Percentiles rank a stretch among this genome's conserved stretches.
Conservation (phyloP, 495 filamentous ascomycete species). For the Neurospora tetraspora region DNA sequence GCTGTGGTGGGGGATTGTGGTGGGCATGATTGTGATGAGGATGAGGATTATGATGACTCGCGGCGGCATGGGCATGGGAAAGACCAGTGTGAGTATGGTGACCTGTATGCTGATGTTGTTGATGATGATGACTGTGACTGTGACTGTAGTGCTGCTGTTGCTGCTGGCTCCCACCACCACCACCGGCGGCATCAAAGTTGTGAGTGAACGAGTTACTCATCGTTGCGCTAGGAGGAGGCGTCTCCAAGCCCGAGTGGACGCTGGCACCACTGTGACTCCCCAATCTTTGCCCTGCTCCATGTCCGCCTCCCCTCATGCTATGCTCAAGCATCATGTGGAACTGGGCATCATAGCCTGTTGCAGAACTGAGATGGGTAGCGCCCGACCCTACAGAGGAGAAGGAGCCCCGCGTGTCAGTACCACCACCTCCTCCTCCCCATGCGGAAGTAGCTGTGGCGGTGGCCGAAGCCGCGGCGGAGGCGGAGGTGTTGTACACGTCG, state of each 20-base stretch:
- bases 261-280: not conserved
- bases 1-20: not conserved
- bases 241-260: constrained; percentile 16
- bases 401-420: not conserved
- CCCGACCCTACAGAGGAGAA: not conserved
- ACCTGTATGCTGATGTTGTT: not conserved
- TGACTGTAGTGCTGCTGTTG: not conserved
- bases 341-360: not conserved
- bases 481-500: constrained; percentile 1
- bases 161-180: not conserved
- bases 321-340: not conserved
- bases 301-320: not conserved
- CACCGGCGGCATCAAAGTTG: constrained; percentile 10
- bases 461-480: not conserved
- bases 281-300: not conserved
- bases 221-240: constrained; percentile 22
- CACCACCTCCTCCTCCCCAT: not conserved
- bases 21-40: not conserved
- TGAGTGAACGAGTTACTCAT: constrained; percentile 15
- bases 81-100: not conserved
- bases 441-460: constrained; percentile 10
- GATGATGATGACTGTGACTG: not conserved
- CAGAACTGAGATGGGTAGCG: not conserved
- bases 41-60: not conserved
- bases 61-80: not conserved